These are phyloP conservation scores for Cucurbita maxima DNA, from an alignment of 306 rosid genomes.

Conservation along the genomic window DNA sequence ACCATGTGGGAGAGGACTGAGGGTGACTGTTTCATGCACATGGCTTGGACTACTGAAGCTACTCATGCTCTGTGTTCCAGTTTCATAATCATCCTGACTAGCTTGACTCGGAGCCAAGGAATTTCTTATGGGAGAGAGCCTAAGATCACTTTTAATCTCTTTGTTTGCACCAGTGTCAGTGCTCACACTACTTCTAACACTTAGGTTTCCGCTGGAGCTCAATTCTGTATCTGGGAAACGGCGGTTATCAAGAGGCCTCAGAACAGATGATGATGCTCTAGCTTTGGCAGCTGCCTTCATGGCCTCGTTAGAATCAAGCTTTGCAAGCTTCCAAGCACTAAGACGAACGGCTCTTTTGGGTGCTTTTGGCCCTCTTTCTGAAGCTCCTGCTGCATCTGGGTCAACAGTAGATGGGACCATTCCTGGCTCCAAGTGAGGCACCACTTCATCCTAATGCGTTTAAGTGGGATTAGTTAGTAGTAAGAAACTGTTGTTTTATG, in stretches of 20 bases:
- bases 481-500: background rate
- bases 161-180: constrained; percentile 51
- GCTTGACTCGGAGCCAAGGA: constrained; percentile 80
- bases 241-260: constrained; percentile 62
- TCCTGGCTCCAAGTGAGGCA: constrained; percentile 98
- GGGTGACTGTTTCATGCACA: constrained; percentile 69
- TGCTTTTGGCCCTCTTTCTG: constrained; percentile 53
- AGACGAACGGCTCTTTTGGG: constrained; percentile 71
- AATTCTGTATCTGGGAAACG: constrained; percentile 44
- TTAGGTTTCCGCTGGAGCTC: constrained; percentile 80
- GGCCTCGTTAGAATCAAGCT: constrained; percentile 74
- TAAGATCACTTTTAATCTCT: constrained; percentile 47
- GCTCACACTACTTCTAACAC: constrained; percentile 86
- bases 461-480: constrained; percentile 8
- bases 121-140: constrained; percentile 55
- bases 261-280: constrained; percentile 94
- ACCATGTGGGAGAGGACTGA: constrained; percentile 79
- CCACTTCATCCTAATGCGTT: constrained; percentile 68
- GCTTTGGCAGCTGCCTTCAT: constrained; percentile 87
- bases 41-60: constrained; percentile 95
- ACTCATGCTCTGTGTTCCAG: constrained; percentile 90
- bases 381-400: constrained; percentile 75
- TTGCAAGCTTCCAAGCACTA: constrained; percentile 96
- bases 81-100: constrained; percentile 80
- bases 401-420: constrained; percentile 92